Base-by-base conservation (phyloP, 371 early-diverging fungal species). In the Lichtheimia hyalospora region DNA sequence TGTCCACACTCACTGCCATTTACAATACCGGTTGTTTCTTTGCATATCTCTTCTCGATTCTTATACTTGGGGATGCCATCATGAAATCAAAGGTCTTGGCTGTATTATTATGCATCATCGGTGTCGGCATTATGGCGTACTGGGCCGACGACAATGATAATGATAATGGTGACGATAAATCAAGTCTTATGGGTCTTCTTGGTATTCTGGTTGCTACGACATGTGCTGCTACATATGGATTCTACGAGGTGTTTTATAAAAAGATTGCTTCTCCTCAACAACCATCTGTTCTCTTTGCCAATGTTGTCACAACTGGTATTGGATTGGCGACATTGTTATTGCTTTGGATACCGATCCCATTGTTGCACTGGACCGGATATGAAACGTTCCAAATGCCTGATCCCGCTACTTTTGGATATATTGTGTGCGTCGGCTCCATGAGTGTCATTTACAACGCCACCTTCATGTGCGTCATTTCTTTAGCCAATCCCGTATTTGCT, bases 1-100 rank as follows among this genome's bases (percentile, higher is more conserved):
- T 90, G 89, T 81, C 90, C 54, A 91, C 83, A 49, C 67, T 92
- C 34, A 92, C 92, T 0, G 93, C 91, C 18, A 89, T 91, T 39
- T 91, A 89, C 81, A 92, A 93, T 72, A 90, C 87, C 5, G 80
- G 87, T 8, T 90, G 91, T 58, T 90, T 91, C 59, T 93, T 89
- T 69, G 92, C 91, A 8, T 92, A 92, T 58, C 56, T 89, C 13
- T 92, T 93, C 63, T 90, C 90, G 6, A 70, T 92, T 14, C 44
- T 83, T 49, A 69, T 91, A 68, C 70, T 90, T 23, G 74, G 79
- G 34, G 93, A 93, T 57, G 73, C 74, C 18, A 52, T 92, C 21
- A 70, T 74, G 7, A 23, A 56, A 2, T 65, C 72, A 50, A 93
- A 93, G 64, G 72, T 88, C 7, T 42, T 75, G 3, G 89, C 92